phyloP scores from a whole-genome alignment of 371 early-diverging fungal genomes.

The Actinomortierella ambigua region DNA sequence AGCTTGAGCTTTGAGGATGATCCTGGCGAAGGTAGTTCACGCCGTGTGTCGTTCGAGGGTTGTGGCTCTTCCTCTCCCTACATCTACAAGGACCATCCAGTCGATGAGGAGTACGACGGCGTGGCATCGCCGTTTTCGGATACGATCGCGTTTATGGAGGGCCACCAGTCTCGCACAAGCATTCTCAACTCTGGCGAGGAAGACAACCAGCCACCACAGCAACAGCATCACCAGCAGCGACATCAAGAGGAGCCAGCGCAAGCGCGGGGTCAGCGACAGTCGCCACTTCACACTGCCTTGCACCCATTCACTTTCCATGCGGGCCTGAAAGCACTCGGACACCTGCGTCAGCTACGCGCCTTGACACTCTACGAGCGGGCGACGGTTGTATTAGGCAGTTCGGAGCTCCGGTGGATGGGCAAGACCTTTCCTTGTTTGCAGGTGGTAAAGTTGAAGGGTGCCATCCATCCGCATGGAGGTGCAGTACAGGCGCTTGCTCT shows the following conservation, averaged over 20 bases:
- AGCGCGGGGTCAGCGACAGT: too few relatives aligned
- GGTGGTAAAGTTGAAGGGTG: conserved; percentile 20
- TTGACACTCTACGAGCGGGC: conserved; percentile 33
- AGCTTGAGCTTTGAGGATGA: too few relatives aligned
- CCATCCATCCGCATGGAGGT: conserved; percentile 11
- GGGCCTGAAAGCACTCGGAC: conserved; percentile 29
- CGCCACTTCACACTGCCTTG: neutral
- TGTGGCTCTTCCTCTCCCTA: too few relatives aligned
- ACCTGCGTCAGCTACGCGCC: conserved; percentile 12
- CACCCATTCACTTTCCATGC: conserved; percentile 26
- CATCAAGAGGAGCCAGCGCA: neutral
- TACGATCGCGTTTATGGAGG: neutral
- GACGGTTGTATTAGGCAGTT: conserved; percentile 7
- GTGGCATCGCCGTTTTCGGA: too few relatives aligned
- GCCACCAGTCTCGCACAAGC: neutral
- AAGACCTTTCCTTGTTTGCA: conserved; percentile 15
- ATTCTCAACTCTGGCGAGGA: neutral
- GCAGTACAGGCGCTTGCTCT: conserved; percentile 7
- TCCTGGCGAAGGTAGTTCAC: too few relatives aligned
- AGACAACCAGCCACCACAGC: neutral
- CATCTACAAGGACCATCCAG: too few relatives aligned
- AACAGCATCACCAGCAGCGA: neutral
- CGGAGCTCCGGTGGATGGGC: conserved; percentile 29
- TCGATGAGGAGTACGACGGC: too few relatives aligned
- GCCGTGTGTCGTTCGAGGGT: too few relatives aligned